phyloP scores from a whole-genome alignment of 805 yeast genomes.

The Pichia paraexigua region DNA sequence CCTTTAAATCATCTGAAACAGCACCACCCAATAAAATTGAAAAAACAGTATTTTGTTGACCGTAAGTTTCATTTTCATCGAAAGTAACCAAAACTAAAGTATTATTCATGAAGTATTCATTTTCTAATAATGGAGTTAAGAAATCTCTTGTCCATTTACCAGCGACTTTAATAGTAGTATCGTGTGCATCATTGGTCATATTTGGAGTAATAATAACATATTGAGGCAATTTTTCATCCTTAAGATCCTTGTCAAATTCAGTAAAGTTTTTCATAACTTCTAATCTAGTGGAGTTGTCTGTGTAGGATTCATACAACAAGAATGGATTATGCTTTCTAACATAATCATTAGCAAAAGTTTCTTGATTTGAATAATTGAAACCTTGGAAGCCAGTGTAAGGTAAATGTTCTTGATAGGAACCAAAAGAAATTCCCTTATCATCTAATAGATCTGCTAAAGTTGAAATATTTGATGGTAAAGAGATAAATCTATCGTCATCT shows the following conservation, averaged over 20 bases:
- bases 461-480: constrained; percentile 39
- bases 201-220: constrained; percentile 48
- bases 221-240: constrained; percentile 38
- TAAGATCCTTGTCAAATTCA: constrained; percentile 34
- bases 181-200: constrained; percentile 47
- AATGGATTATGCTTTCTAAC: constrained; percentile 48
- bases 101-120: constrained; percentile 39
- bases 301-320: constrained; percentile 34
- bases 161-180: constrained; percentile 37
- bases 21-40: constrained; percentile 42
- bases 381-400: constrained; percentile 48
- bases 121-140: constrained; percentile 36
- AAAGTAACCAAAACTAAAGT: constrained; percentile 41
- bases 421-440: constrained; percentile 40
- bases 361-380: constrained; percentile 36
- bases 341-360: constrained; percentile 37
- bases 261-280: constrained; percentile 42
- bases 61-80: constrained; percentile 40
- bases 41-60: constrained; percentile 37
- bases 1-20: constrained; percentile 33
- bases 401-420: constrained; percentile 44
- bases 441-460: constrained; percentile 42
- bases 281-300: constrained; percentile 29
- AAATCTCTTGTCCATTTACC: constrained; percentile 39
- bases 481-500: constrained; percentile 36